Base-by-base conservation (phyloP, 2,329 filamentous ascomycete species). In the Fusarium protoensiforme region DNA sequence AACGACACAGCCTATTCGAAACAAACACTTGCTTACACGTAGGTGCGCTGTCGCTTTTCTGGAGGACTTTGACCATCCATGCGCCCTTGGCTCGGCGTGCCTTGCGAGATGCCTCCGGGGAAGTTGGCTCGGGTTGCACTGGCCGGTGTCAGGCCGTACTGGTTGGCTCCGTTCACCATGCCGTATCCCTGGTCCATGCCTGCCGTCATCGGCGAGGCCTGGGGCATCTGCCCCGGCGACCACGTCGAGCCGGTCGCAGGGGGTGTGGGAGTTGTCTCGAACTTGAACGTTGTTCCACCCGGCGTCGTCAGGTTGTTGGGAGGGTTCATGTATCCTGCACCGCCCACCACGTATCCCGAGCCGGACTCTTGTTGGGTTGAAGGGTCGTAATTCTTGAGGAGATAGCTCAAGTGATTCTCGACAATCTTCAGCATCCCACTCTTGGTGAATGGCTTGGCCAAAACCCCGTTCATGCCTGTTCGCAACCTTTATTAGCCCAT, bases 381-480 rank as follows among this genome's bases (percentile, higher is more conserved):
- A 5, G 88, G 87, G 66, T 90, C 77, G 53, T 78, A 78, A 29
- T 78, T 89, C 79, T 94, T 94, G 79, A 97, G 92, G 69, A 98
- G 87, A 80, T 95, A 92, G n/a, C 90, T 88, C 58, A 98, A 87
- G 80, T 98, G 94, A 79, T 96, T 97, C 82, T 96, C 94, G 33
- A 99, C 87, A 84, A 97, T 93, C 74, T 92, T 91, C 64, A 94
- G 88, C 85, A 96, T 94, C 41, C 93, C 94, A 75, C 95, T 93
- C 77, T 93, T 92, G 6, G 96, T 99, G 81, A 99, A 99, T 0
- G 96, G 96, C 80, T 99, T 99, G 0, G 96, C 96, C 68, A 99
- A 85, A 20, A 99, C 96, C 79, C 98, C 96, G 79, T 98, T 97
- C 95, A 99, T 98, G 48, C 96, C 95, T 98, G 43, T 2, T n/a